Evolutionary conservation across 2,329 filamentous ascomycete genomes (phyloP).

Genomic region (Calonectria honghensis): DNA sequence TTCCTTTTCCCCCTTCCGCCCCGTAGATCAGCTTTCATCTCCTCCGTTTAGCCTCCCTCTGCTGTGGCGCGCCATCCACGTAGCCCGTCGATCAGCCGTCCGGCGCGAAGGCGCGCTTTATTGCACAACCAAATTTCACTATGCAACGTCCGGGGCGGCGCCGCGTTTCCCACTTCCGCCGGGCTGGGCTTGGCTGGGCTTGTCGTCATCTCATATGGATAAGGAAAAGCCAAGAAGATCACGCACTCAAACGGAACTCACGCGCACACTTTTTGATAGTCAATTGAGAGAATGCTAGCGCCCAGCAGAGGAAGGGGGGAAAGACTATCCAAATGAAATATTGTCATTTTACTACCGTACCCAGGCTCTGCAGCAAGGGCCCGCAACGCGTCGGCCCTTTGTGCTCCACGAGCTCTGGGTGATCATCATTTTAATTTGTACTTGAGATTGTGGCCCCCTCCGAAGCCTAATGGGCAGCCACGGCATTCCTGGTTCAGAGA

Average conservation of each 20-base stretch:
- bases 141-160: constrained; percentile 14
- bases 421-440: constrained; percentile 35
- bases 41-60: constrained; percentile 7
- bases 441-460: constrained; percentile 24
- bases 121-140: constrained; percentile 24
- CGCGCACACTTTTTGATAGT: neutral
- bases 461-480: constrained; percentile 8
- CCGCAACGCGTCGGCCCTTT: constrained; percentile 27
- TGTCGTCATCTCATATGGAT: neutral
- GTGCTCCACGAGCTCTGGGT: constrained; percentile 20
- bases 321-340: constrained; percentile 25
- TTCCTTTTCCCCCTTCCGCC: neutral
- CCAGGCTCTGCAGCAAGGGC: constrained; percentile 2
- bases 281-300: neutral
- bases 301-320: no score
- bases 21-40: constrained; percentile 17
- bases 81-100: constrained; percentile 30
- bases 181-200: neutral
- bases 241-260: neutral
- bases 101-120: constrained; percentile 10
- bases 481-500: constrained; percentile 18
- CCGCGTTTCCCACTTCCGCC: neutral
- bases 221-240: neutral
- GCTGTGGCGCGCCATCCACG: constrained; percentile 21
- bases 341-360: constrained; percentile 19